A percentile compares a stretch with the other conserved stretches of the same genome.
Evolutionary conservation across 805 yeast species (phyloP).

Genomic region (Metschnikowia arizonensis): DNA sequence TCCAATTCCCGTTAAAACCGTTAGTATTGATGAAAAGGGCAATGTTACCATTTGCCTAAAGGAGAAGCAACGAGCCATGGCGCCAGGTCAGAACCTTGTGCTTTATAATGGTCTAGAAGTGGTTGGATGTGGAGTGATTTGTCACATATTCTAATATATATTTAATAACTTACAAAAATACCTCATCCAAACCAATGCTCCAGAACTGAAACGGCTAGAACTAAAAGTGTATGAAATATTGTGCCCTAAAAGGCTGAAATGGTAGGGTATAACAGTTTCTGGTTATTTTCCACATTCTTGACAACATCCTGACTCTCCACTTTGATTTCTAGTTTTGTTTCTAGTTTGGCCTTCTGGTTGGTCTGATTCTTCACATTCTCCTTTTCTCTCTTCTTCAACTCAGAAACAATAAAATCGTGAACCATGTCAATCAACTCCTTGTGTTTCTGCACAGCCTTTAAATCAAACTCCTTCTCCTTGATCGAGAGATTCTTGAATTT

Average conservation of each 20-base stretch:
- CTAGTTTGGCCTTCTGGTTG: no score
- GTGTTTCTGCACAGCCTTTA: slow-evolving; percentile 32
- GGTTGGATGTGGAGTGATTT: slow-evolving; percentile 37
- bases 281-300: slow-evolving; percentile 8
- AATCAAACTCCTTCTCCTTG: slow-evolving; percentile 17
- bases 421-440: slow-evolving; percentile 34
- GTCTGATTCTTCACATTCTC: slow-evolving; percentile 5
- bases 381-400: slow-evolving; percentile 13
- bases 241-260: slow-evolving; percentile 35
- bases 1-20: slow-evolving; percentile 40
- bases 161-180: neutral
- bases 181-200: slow-evolving; percentile 1
- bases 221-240: neutral
- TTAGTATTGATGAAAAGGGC: slow-evolving; percentile 15
- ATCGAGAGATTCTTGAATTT: slow-evolving; percentile 16
- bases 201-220: neutral
- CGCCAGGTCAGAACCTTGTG: slow-evolving; percentile 85
- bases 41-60: slow-evolving; percentile 27
- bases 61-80: slow-evolving; percentile 62
- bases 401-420: slow-evolving; percentile 27
- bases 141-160: neutral
- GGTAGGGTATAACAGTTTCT: slow-evolving; percentile 32
- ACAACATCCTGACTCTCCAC: no score
- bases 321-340: no score
- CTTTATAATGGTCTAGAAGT: slow-evolving; percentile 64